phyloP scores from a whole-genome alignment of 768 basidiomycete species.

The Tylopilus sp. region DNA sequence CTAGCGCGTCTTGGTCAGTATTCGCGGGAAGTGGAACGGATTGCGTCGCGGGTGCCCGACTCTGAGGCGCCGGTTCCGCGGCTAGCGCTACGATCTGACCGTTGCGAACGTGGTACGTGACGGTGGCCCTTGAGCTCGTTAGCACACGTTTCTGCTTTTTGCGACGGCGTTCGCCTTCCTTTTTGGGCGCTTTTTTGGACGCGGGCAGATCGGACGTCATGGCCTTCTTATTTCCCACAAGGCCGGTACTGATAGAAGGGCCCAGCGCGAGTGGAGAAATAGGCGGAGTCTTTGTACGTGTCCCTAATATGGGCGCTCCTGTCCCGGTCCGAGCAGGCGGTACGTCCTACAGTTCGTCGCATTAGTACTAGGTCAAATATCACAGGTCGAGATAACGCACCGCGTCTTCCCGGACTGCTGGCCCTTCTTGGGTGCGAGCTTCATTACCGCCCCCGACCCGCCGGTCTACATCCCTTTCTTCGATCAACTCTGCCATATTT shows the following conservation, averaged over 20 bases:
- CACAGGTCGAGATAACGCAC: background rate
- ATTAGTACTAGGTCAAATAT: background rate
- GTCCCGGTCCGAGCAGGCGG: background rate
- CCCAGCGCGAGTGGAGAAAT: background rate
- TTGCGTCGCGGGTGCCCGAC: background rate
- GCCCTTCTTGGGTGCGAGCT: too few relatives aligned
- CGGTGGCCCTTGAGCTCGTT: background rate
- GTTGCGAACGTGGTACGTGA: slow-evolving; percentile 12
- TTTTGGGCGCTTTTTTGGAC: slow-evolving; percentile 3
- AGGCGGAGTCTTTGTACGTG: background rate
- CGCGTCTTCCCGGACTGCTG: background rate
- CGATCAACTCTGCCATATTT: too few relatives aligned
- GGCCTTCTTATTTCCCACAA: background rate
- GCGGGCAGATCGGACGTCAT: background rate
- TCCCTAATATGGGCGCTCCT: background rate
- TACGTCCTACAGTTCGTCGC: background rate
- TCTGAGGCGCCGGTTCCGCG: background rate
- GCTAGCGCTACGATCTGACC: slow-evolving; percentile 13
- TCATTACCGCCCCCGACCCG: too few relatives aligned
- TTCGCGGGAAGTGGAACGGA: too few relatives aligned
- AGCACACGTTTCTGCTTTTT: background rate
- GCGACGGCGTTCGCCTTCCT: background rate
- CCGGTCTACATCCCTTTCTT: too few relatives aligned
- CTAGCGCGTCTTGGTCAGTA: too few relatives aligned
- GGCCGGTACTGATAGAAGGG: background rate